These are phyloP conservation scores for Phragmites australis DNA, from an alignment of 176 grass and related monocot species.

Conservation along the genomic window DNA sequence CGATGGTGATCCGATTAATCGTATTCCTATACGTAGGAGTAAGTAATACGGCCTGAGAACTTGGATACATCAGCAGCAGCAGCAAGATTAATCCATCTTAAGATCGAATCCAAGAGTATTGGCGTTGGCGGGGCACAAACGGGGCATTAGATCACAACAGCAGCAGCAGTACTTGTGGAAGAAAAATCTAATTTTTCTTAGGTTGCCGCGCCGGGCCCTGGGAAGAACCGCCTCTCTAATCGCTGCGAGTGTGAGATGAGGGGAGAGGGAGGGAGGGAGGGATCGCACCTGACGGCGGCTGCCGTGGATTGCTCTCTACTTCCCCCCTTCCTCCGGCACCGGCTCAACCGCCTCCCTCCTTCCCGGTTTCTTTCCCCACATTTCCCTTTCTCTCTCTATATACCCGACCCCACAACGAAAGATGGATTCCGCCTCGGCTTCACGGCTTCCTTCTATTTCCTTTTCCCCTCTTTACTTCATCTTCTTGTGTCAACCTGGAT, in stretches of 20 bases:
- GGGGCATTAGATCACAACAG: background rate
- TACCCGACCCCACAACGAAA: background rate
- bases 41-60: background rate
- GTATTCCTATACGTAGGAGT: background rate
- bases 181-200: background rate
- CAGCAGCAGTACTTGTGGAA: background rate
- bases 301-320: background rate
- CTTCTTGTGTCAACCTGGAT: too few relatives aligned
- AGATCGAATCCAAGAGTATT: background rate
- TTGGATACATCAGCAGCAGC: background rate
- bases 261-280: background rate
- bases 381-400: background rate
- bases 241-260: background rate
- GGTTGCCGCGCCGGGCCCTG: background rate
- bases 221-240: background rate
- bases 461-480: too few relatives aligned
- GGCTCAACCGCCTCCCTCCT: background rate
- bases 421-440: constrained; percentile 12
- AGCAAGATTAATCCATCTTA: background rate
- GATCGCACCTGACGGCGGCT: background rate
- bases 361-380: background rate
- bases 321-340: background rate
- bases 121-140: background rate
- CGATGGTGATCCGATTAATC: background rate
- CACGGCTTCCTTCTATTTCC: background rate